A percentile compares a stretch with the other conserved stretches of the same genome.
Conservation (phyloP, 108 stramenopile species). For the Cyclotella cryptica region DNA sequence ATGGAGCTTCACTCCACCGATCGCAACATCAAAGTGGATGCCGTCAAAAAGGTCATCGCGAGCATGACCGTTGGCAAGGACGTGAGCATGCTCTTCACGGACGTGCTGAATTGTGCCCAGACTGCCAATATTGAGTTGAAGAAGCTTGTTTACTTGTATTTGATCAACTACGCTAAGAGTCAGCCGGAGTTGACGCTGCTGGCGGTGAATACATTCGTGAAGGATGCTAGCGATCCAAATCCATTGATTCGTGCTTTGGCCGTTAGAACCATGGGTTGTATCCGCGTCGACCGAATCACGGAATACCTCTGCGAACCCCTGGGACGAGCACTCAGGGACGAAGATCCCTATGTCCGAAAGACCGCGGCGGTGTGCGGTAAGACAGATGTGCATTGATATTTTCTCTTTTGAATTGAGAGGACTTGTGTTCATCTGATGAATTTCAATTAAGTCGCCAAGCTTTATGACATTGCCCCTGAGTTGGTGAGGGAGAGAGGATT, state of each 20-base stretch:
- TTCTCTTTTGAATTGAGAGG: too few relatives aligned
- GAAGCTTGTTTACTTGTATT: constrained; percentile 98
- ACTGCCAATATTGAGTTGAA: constrained; percentile 99
- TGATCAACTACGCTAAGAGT: constrained; percentile 99
- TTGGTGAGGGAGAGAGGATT: constrained; percentile 98
- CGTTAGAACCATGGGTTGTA: constrained; percentile 99
- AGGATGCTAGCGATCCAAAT: constrained; percentile 97
- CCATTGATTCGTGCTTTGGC: constrained; percentile 99
- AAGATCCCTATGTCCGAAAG: constrained; percentile 98
- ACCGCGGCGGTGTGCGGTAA: constrained; percentile 95
- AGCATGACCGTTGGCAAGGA: constrained; percentile 99
- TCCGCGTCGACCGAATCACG: constrained; percentile 99
- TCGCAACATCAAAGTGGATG: constrained; percentile 94
- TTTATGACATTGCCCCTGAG: constrained; percentile 98
- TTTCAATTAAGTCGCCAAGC: constrained; percentile 87
- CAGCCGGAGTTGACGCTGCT: constrained; percentile 98
- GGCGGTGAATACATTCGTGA: constrained; percentile 99
- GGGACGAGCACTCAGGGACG: constrained; percentile 91
- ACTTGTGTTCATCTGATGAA: too few relatives aligned
- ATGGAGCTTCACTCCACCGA: constrained; percentile 96
- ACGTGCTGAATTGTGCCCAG: constrained; percentile 99
- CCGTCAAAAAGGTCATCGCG: constrained; percentile 99
- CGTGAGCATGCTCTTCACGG: constrained; percentile 96
- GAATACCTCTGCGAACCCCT: constrained; percentile 99
- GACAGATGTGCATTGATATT: too few relatives aligned